phyloP scores from a whole-genome alignment of 2,329 filamentous ascomycete genomes.

The Fusarium protoensiforme region DNA sequence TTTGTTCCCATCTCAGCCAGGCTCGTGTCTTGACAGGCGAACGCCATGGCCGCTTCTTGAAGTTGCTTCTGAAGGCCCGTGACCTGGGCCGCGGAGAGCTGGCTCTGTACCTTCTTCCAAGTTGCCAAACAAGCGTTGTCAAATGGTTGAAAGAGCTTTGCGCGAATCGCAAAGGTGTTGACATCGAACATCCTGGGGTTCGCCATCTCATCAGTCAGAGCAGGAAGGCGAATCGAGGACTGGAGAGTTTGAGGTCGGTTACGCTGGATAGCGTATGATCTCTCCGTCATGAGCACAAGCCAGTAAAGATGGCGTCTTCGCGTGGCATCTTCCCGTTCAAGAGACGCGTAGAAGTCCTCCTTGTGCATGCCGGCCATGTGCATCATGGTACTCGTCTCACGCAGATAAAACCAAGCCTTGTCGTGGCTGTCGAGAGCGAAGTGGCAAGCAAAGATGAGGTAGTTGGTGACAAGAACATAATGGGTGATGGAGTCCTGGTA shows the following conservation, averaged over 20 bases:
- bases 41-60: slow-evolving; percentile 63
- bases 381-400: slow-evolving; percentile 79
- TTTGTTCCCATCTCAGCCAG: slow-evolving; percentile 67
- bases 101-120: slow-evolving; percentile 73
- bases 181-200: slow-evolving; percentile 65
- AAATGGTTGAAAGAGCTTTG: slow-evolving; percentile 73
- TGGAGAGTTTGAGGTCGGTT: slow-evolving; percentile 77
- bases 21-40: slow-evolving; percentile 64
- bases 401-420: slow-evolving; percentile 82
- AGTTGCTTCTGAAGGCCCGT: slow-evolving; percentile 71
- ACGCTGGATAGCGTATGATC: slow-evolving; percentile 78
- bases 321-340: slow-evolving; percentile 69
- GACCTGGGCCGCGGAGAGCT: slow-evolving; percentile 68
- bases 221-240: slow-evolving; percentile 74
- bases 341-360: slow-evolving; percentile 70
- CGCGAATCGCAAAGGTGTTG: slow-evolving; percentile 68
- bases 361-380: slow-evolving; percentile 70
- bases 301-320: slow-evolving; percentile 76
- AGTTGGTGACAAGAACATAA: slow-evolving; percentile 76
- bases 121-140: slow-evolving; percentile 71
- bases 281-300: slow-evolving; percentile 78
- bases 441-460: slow-evolving; percentile 80
- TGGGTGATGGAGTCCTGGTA: slow-evolving; percentile 67
- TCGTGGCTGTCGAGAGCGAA: slow-evolving; percentile 79
- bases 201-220: slow-evolving; percentile 68